Conservation (phyloP, 371 early-diverging fungal genomes). For the Capillidium rhysosporum region DNA sequence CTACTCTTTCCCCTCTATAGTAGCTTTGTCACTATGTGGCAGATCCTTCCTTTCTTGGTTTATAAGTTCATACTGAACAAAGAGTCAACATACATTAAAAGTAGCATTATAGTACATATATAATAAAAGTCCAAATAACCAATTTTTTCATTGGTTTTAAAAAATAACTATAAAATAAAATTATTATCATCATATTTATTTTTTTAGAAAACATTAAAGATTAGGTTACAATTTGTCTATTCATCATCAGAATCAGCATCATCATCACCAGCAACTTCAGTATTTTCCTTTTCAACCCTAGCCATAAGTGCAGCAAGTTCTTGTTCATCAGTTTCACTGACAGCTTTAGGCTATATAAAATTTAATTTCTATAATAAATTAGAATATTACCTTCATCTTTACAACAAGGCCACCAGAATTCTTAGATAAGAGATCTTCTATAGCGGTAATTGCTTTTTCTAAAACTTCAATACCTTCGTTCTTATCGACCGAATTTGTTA, state of each 20-base stretch:
- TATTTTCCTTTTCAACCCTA: constrained; percentile 83
- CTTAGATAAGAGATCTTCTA: constrained; percentile 58
- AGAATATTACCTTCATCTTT: constrained; percentile 51
- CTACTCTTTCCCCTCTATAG: too few relatives aligned
- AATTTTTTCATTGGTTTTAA: too few relatives aligned
- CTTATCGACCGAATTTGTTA: constrained; percentile 77
- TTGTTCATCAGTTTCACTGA: constrained; percentile 82
- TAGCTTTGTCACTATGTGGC: too few relatives aligned
- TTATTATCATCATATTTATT: too few relatives aligned
- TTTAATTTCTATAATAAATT: not conserved
- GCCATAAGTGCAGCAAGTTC: constrained; percentile 88
- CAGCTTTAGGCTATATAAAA: constrained; percentile 41
- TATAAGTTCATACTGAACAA: too few relatives aligned
- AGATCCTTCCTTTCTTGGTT: too few relatives aligned
- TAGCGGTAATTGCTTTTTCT: constrained; percentile 68
- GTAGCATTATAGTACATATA: too few relatives aligned
- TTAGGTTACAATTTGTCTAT: too few relatives aligned
- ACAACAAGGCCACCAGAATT: constrained; percentile 58
- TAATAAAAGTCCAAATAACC: too few relatives aligned
- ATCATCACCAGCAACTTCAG: constrained; percentile 84
- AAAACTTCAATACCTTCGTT: constrained; percentile 62
- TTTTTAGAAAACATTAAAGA: too few relatives aligned
- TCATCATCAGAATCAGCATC: constrained; percentile 41
- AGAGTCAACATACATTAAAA: too few relatives aligned
- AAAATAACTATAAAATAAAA: too few relatives aligned